Base-by-base conservation (phyloP, 2,329 filamentous ascomycete genomes). In the Cladophialophora carrionii region DNA sequence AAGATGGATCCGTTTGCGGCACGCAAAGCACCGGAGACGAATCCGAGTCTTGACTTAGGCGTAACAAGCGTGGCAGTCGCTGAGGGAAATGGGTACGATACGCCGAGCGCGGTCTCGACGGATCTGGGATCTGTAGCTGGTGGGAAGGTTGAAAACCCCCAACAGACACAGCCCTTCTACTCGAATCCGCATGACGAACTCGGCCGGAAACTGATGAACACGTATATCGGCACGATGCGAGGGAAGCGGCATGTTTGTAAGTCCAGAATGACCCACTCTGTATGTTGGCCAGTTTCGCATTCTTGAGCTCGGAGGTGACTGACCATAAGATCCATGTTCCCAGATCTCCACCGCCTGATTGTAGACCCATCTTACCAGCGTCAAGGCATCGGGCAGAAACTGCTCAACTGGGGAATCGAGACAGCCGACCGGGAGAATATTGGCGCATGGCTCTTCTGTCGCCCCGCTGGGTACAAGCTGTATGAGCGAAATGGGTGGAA, bases 161-260 rank as follows among this genome's bases (percentile, higher is more conserved):
- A 10, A 32, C 59, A 54, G 26, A 48, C 53, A 37, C 65, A 62
- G 51, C 62, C 56, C 7, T 61, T 57, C 54, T 63, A 63, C 43
- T 58, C 66, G n/a, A 52, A 63, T 56, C 66, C 66, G 3, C 51
- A 63, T 9, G 58, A 58, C 2, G 54, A 68, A 20, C 22, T 64
- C 22, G 17, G 7, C 7, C 64, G 69, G 20, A 68, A 64, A 49
- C 31, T 67, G 8, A 57, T 56, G 10, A 69, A 67, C 43, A 17
- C 49, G 9, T 69, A 68, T 37, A 64, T 69, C 43, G 32, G 34
- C 4, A 54, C 55, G 7, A 68, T 71, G n/a, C 37, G 67, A 22
- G 69, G 67, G 12, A 69, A 71, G 63, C 64, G 57, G 55, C 67
- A 68, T 65, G 37, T 71, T 22, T 69, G 62, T 67, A 58, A 62